Base-by-base conservation (phyloP, 1,139 yeast species). In the Hemisphaericaspora lyxosophila region DNA sequence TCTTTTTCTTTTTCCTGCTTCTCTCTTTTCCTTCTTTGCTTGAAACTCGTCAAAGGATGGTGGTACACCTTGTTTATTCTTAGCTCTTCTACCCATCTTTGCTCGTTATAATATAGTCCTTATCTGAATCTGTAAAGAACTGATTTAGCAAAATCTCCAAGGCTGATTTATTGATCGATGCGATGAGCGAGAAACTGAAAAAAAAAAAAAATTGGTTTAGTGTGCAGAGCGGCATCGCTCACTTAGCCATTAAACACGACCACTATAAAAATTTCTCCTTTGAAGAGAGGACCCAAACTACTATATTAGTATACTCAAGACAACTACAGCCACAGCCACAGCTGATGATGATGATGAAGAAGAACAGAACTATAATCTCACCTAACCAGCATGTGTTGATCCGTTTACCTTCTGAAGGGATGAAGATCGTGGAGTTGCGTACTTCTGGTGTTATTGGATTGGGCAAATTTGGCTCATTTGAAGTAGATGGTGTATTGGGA, bases 381-480 rank as follows among this genome's bases (percentile, higher is more conserved):
- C 67, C 73, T 16, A 63, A 73, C 44, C 78, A 79, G 45, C 75
- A 78, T 71, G 87, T 82, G 0, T 66, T 90, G 51, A 62, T 92
- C 28, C 73, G 82, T 36, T 68, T 89, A 41, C 97, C 97, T 1
- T 87, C 96, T 1, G 86, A 82, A 38, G 85, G 86, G 39, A 60
- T 82, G 53, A 85, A 85, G 54, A 72, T 89, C 26, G 80, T 85
- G 15, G 80, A 82, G 49, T 64, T 89, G 41, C 73, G 70, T 35
- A 72, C 77, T 2, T 80, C 77, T 25, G 79, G 82, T 0, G 58
- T 75, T 6, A 71, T 92, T 12, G 78, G 80, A 40, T 67, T 94
- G 47, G 98, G 98, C 2, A 92, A 92, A 59, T 94, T 92, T 61
- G 99, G 98, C 7, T 68, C 82, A 1, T 92, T 94, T 59, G 67